Conservation (phyloP, 169 alveolate species). For the Cyclospora cayetanensis region DNA sequence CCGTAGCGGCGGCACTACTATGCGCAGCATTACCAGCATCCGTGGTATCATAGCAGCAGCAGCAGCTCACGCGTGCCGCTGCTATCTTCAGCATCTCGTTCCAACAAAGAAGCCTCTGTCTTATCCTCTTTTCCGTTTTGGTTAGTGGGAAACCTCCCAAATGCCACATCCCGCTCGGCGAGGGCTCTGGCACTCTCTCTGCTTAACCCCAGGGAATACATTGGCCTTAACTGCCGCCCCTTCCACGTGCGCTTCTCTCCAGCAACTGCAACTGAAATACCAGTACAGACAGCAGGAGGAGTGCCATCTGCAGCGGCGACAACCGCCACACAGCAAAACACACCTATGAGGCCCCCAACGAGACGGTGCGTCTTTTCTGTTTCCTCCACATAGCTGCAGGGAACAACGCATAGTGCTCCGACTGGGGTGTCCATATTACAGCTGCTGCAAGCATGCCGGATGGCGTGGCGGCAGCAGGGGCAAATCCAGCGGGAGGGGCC, state of each 20-base stretch:
- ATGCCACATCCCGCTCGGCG: not conserved
- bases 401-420: not conserved
- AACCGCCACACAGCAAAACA: too few relatives aligned
- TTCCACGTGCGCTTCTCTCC: not conserved
- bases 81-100: too few relatives aligned
- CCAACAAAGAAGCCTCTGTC: not conserved
- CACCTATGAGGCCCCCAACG: too few relatives aligned
- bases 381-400: too few relatives aligned
- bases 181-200: not conserved
- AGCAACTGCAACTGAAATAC: not conserved
- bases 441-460: not conserved
- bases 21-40: not conserved
- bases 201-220: not conserved
- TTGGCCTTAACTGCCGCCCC: too few relatives aligned
- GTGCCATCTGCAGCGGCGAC: not conserved
- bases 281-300: not conserved
- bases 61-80: too few relatives aligned
- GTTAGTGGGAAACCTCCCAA: not conserved
- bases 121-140: not conserved
- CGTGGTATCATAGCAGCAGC: not conserved
- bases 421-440: not conserved
- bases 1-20: not conserved
- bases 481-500: not conserved
- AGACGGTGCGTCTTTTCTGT: too few relatives aligned
- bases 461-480: not conserved